Evolutionary conservation across 805 yeast species (phyloP), one percentile per base, ranked within the genome.

Genomic region (Schwanniomyces yamadae): DNA sequence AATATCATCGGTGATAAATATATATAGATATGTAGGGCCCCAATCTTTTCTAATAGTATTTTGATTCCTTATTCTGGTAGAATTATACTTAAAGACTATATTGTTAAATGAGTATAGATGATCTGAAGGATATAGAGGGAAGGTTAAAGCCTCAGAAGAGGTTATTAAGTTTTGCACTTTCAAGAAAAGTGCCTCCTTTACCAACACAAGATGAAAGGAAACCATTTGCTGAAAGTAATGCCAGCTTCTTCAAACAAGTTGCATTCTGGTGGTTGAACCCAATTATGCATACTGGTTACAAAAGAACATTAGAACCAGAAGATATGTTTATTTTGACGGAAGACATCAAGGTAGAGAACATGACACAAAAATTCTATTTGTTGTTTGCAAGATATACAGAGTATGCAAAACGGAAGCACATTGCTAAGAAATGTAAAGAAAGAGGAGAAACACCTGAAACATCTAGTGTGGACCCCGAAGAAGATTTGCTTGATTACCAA

Each of bases 211-310:
- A 72, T 1, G 80, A 78, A 41, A 54, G 85, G 37, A 50, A 37
- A 10, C 50, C 46, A 4, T 78, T 63, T 49, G 84, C 84, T 0
- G 61, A 55, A 34, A 40, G 48, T 19, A 44, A 50, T 9, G 63
- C 71, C 11, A 71, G 71, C 35, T 26, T 57, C 19, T 5, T 78
- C 8, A 66, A 71, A 10, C 60, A 60, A 45, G 31, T 68, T 0
- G 74, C 79, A 47, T 78, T 83, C 54, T 71, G 81, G 77, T 85
- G 91, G 90, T 57, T 84, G 30, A 49, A 60, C 17, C 89, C 89
- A 0, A 48, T 84, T 26, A 59, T 85, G 66, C 61, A 58, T 11
- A 73, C 75, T 6, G 93, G 95, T 5, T 84, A 84, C 56, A 81
- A 78, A 55, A 69, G 93, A 50, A 82, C 90, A 0, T 59, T 85